Evolutionary conservation across 78 protist genomes (phyloP), one percentile per base, ranked within the genome.

Genomic region (slime mould (Dictyostelium discoideum)): DNA sequence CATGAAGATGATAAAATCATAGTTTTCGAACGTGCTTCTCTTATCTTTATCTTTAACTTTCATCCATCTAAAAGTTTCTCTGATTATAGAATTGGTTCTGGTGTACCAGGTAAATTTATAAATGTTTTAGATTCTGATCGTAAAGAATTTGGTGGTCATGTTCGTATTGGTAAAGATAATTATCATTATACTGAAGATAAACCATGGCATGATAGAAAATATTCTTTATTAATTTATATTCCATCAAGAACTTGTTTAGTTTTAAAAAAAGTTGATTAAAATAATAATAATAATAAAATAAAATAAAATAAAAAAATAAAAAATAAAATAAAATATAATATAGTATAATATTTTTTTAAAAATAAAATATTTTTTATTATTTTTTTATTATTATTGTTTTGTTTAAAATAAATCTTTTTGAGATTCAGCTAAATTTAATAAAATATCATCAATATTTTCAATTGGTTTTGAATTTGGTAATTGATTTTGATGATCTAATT

Each of bases 1-100:
- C 98, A 98, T 93, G 97, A 98, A 42, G 94, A 26, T 39, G 98
- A 98, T 88, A 97, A 98, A 72, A 44, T 98, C 13, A 94, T 98
- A 39, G 98, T 86, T 2, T 97, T 72, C 50, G 99, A 98, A 86
- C 84, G 98, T n/a, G 96, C 94, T 7, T 85, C 80, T 20, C 86
- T 97, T 3, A 54, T 98, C 67, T 97, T 97, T 32, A 85, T 93
- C 16, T 97, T 97, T 97, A 98, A 98, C 84, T 97, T 98, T 95
- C 99, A 98, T 54, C 85, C 96, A 37, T 20, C 72, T 0, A 83
- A 95, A 83, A 81, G 94, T 44, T 97, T 92, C 81, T 20, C 89
- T 8, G 98, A 97, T 86, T 97, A 97, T 84, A 85, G 97, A 14
- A 39, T 98, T 57, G 97, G 97, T 50, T 60, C 82, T 46, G 78